Base-by-base conservation (phyloP, 352 stramenopile genomes). In the Blastocystis sp. region DNA sequence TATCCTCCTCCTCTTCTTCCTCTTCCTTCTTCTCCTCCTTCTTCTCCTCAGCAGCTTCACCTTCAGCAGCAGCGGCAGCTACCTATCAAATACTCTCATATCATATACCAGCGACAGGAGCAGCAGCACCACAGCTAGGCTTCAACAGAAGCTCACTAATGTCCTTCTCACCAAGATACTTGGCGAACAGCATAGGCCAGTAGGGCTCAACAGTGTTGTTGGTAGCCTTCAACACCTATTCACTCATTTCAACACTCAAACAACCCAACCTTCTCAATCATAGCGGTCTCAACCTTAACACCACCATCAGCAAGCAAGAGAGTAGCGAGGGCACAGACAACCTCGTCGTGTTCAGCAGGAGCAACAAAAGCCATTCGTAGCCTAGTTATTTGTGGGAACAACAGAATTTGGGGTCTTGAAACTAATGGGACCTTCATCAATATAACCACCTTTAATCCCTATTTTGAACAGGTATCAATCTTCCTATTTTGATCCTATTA, bases 121-220 rank as follows among this genome's bases (percentile, higher is more conserved):
- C 92, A 75, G 91, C 91, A 65, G 71, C 71, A 42, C 52, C 52
- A 52, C 52, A 65, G 24, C 24, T 52, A 24, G 71, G 71, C 52
- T 83, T 65, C 54, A 92, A 88, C 78, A 95, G 93, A 35, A 95
- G 88, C 80, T 93, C 73, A 51, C 90, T 90, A 81, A 93, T 91
- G 88, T 93, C 92, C 57, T 92, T 90, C 51, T 89, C 89, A 24
- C 71, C 46, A 42, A 95, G 88, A 89, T 92, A 95, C 88, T 93
- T 93, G 52, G 92, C 88, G 83, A 95, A 95, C 69, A 95, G 93
- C 74, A 94, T 94, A 69, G 92, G 92, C 90, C 93, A 95, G 88
- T 94, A 95, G 43, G 91, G 89, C 78, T 94, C 92, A 27, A 95
- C 93, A 59, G 91, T 89, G 86, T 91, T 92, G 39, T 89, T 89